Base-by-base conservation (phyloP, 2,329 filamentous ascomycete species). In the Aspergillus carbonarius region DNA sequence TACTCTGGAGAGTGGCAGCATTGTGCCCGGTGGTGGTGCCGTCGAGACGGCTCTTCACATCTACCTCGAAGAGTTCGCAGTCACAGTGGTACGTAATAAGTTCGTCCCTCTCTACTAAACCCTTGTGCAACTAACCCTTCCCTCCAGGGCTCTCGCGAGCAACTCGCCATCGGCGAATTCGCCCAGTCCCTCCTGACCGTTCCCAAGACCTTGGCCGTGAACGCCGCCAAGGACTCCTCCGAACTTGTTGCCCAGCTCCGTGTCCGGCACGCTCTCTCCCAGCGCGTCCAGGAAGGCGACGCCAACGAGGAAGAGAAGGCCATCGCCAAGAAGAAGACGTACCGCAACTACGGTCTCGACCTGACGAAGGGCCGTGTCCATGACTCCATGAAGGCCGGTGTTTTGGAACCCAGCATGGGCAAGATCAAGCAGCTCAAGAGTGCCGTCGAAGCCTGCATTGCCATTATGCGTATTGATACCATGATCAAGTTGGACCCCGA, bases 21-120 rank as follows among this genome's bases (percentile, higher is more conserved):
- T 99, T 66, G 95, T 99, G 39, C 95, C 95, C 15, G 95, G 95
- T 66, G 95, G 95, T 66, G 95, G 93, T 73, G 95, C 95, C 44
- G 93, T 97, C 20, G 95, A 99, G 82, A 98, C 95, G n/a, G 95
- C 95, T 50, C 85, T 99, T 65, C 95, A 98, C 81, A 99, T 99
- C 74, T 99, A 98, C 80, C 86, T 99, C 34, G 95, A 99, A 81
- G 95, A 99, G 79, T 99, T 96, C 78, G 95, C 95, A 54, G 93
- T 95, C 69, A 98, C 95, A 37, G 93, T 99, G 62, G 92, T 85
- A 81, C 70, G 83, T 81, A 54, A 6, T 34, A n/a, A 32, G 34
- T 27, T 42, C 18, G 20, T 4, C 10, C 4, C 10, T 15, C 15
- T 18, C 7, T 18, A 12, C 12, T 23, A n/a, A 20, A 48, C 32